phyloP scores from a whole-genome alignment of 768 basidiomycete species.

The Pleurotus pulmonarius region DNA sequence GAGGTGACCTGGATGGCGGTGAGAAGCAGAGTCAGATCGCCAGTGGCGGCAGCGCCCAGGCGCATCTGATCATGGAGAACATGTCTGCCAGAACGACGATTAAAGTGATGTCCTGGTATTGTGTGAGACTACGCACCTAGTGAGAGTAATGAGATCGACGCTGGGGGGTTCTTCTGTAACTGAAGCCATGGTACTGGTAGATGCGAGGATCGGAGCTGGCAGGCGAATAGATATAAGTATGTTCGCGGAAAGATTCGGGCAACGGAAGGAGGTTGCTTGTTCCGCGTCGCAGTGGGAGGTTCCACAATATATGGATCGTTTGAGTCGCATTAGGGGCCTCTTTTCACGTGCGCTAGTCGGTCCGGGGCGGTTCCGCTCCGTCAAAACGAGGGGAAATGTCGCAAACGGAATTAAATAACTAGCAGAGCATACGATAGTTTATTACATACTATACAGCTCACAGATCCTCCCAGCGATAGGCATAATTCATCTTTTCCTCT shows the following conservation, averaged over 20 bases:
- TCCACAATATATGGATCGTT: constrained; percentile 6
- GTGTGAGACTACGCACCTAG: constrained; percentile 52
- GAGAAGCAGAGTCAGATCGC: constrained; percentile 91
- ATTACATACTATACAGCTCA: too few species aligned
- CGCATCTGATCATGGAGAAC: constrained; percentile 84
- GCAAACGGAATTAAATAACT: background rate
- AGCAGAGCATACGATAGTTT: background rate
- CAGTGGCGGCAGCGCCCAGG: constrained; percentile 79
- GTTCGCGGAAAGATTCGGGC: constrained; percentile 7
- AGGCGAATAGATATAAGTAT: background rate
- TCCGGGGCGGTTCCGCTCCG: background rate
- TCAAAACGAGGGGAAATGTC: too few species aligned
- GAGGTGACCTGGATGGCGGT: constrained; percentile 95
- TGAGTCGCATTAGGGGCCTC: background rate
- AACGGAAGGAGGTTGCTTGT: constrained; percentile 8
- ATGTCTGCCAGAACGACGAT: constrained; percentile 49
- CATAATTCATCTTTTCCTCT: constrained; percentile 57
- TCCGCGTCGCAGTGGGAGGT: constrained; percentile 5
- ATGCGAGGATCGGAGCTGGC: constrained; percentile 4
- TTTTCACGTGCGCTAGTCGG: constrained; percentile 8
- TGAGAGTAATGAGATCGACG: constrained; percentile 90
- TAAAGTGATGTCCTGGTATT: background rate
- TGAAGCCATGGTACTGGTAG: constrained; percentile 6
- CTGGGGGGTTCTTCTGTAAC: constrained; percentile 62
- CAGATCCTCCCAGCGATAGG: background rate